Conservation (phyloP, 2,329 filamentous ascomycete genomes). For the Leptosphaerulina australis region DNA sequence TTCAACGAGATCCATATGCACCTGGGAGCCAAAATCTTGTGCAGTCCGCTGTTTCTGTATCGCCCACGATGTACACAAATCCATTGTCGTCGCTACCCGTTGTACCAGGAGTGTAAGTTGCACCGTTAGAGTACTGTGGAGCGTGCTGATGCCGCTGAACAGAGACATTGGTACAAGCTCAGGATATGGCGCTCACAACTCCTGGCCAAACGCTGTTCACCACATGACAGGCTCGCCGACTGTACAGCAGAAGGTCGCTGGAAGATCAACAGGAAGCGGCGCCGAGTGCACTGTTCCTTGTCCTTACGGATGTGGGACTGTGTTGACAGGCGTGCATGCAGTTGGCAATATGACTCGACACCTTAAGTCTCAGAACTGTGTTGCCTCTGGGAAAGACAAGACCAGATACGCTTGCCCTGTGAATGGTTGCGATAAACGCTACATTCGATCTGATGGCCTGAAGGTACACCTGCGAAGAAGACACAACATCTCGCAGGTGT, state of each 20-base stretch:
- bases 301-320: constrained; percentile 31
- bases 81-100: not conserved
- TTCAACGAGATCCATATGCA: not conserved
- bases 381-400: constrained; percentile 23
- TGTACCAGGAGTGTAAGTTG: constrained; percentile 1
- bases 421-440: constrained; percentile 30
- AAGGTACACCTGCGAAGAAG: constrained; percentile 26
- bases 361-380: constrained; percentile 32
- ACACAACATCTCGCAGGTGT: constrained; percentile 19
- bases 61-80: not conserved
- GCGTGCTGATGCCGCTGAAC: not conserved
- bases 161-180: not conserved
- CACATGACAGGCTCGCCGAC: not conserved
- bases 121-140: not conserved
- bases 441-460: constrained; percentile 36
- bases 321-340: constrained; percentile 34
- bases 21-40: not conserved
- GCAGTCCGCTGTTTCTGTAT: not conserved
- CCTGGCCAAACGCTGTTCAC: not conserved
- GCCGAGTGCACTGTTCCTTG: constrained; percentile 22
- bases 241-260: not conserved
- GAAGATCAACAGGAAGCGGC: not conserved
- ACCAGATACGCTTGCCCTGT: constrained; percentile 23
- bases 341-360: constrained; percentile 40
- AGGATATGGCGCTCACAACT: not conserved